Base-by-base conservation (phyloP, 257 asterid species). In the Verbena officinalis region DNA sequence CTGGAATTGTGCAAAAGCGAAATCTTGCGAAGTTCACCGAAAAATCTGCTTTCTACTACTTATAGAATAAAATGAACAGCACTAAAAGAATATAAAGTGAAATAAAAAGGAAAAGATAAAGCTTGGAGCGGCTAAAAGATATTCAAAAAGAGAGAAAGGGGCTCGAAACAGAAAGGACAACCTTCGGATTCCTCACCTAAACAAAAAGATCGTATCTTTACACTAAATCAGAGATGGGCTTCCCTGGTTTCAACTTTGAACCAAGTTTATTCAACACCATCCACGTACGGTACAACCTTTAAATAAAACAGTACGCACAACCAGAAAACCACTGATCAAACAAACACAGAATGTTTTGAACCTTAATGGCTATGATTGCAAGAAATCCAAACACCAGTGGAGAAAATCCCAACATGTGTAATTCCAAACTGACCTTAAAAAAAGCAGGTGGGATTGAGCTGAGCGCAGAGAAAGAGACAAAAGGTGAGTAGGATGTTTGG, bases 371-470 rank as follows among this genome's bases (percentile, higher is more conserved):
- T 52, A 48, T 60, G 48, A 52, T 2, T 8, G 51, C 48, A n/a
- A 34, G 45, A 44, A 68, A 10, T n/a, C 51, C 57, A 75, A 40
- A 43, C 15, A 55, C 50, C 55, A 40, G 31, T 19, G 68, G 17
- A 48, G 48, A 64, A 17, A 64, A 21, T 17, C n/a, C 65, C 54
- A n/a, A 22, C 15, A 22, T 16, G 62, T 44, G 19, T 30, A 53
- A 61, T 70, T 58, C 21, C 13, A 23, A 63, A 15, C 53, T 3
- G 71, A 12, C 55, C 21, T 16, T 12, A 48, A 34, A 55, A 59
- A 59, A 4, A 61, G 14, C 75, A 70, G 24, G 54, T 51, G 51
- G 53, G 67, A 51, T 24, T 68, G 67, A 58, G 74, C 20, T 52
- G 44, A 34, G 67, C 22, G 17, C 40, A 15, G 23, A 49, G 51